Conservation (phyloP, 2,329 filamentous ascomycete genomes). For the Curvularia eragrostidis region DNA sequence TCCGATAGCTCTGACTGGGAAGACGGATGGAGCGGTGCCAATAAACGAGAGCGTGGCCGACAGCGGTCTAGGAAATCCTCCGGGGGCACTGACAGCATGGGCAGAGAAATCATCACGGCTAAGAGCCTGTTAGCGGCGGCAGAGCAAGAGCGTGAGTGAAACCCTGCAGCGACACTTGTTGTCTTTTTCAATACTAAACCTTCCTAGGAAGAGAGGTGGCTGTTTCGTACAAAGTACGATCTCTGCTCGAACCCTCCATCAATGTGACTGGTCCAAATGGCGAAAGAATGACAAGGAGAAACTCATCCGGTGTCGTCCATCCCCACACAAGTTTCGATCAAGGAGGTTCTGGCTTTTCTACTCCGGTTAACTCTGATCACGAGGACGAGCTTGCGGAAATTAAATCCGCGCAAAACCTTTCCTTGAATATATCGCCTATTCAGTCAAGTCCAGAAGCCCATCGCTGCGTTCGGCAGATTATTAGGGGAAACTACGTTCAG, state of each 20-base stretch:
- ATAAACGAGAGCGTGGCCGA: constrained; percentile 50
- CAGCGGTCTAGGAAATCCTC: constrained; percentile 46
- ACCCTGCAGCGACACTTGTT: neutral
- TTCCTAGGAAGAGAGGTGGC: constrained; percentile 55
- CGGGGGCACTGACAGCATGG: constrained; percentile 46
- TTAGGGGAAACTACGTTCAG: constrained; percentile 82
- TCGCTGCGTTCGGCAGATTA: constrained; percentile 85
- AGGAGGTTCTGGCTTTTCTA: constrained; percentile 63
- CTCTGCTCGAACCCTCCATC: constrained; percentile 71
- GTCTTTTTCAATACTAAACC: constrained; percentile 20
- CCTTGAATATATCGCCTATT: constrained; percentile 80
- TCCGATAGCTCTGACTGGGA: constrained; percentile 66
- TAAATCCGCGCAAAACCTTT: constrained; percentile 83
- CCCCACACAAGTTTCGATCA: constrained; percentile 86
- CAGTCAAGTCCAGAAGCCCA: constrained; percentile 77
- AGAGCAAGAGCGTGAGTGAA: constrained; percentile 75
- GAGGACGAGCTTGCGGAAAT: constrained; percentile 86
- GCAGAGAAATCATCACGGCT: constrained; percentile 52
- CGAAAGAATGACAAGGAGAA: constrained; percentile 62
- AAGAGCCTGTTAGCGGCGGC: constrained; percentile 74
- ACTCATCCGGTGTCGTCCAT: constrained; percentile 66
- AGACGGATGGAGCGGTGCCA: constrained; percentile 58
- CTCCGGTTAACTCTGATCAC: constrained; percentile 80
- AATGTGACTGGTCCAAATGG: constrained; percentile 68
- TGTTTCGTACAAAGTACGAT: constrained; percentile 65